These are phyloP conservation scores for Kernera saxatilis DNA, from an alignment of 345 rosid species.

Conservation along the genomic window DNA sequence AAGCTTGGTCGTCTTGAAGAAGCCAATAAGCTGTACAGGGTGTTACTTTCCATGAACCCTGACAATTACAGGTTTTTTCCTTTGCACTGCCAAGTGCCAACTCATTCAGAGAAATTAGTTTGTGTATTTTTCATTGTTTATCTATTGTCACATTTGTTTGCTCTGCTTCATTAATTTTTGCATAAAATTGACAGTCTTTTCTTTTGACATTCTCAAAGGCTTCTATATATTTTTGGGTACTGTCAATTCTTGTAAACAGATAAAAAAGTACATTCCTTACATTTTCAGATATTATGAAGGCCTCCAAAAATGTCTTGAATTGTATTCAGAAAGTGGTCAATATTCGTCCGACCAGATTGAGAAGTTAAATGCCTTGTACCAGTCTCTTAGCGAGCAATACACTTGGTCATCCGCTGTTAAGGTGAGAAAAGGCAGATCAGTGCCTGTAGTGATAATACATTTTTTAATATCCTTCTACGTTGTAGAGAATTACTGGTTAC, in stretches of 20 bases:
- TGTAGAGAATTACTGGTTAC: neutral
- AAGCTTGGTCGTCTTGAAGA: slow-evolving; percentile 73
- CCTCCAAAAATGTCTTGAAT: slow-evolving; percentile 71
- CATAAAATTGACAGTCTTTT: neutral
- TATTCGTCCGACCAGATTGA: slow-evolving; percentile 74
- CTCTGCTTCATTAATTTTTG: neutral
- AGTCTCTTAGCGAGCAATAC: slow-evolving; percentile 62
- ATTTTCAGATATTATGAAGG: slow-evolving; percentile 82
- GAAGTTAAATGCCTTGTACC: slow-evolving; percentile 69
- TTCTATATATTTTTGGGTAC: slow-evolving; percentile 7
- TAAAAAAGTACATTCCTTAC: neutral
- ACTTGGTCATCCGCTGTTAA: slow-evolving; percentile 93
- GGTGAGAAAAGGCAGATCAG: slow-evolving; percentile 40
- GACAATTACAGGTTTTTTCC: slow-evolving; percentile 84
- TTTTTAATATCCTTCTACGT: neutral
- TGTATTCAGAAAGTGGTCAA: slow-evolving; percentile 52
- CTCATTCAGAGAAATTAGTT: neutral
- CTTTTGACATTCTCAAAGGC: neutral
- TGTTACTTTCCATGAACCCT: slow-evolving; percentile 81
- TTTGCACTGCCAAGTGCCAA: neutral
- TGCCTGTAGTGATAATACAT: neutral
- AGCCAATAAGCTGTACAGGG: slow-evolving; percentile 67
- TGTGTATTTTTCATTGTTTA: neutral
- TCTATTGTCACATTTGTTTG: neutral
- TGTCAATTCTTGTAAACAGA: neutral